Conservation (phyloP, 2,329 filamentous ascomycete species). For the Fusarium papillatum region DNA sequence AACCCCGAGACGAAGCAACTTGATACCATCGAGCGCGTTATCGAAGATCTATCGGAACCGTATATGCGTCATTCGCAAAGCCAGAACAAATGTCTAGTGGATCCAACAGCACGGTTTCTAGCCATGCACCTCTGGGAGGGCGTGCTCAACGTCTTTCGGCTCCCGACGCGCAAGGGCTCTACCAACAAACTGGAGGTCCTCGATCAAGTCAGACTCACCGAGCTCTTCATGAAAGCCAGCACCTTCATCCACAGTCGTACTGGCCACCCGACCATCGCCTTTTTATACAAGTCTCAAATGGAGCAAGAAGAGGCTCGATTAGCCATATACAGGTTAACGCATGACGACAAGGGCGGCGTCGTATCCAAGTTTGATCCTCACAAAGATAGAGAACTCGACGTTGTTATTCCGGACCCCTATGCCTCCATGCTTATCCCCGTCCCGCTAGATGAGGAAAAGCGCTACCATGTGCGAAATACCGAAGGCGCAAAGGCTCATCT, state of each 20-base stretch:
- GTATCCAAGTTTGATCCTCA: slow-evolving; percentile 67
- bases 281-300: slow-evolving; percentile 68
- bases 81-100: slow-evolving; percentile 85
- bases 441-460: slow-evolving; percentile 68
- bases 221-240: slow-evolving; percentile 71
- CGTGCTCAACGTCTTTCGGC: slow-evolving; percentile 67
- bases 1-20: slow-evolving; percentile 68
- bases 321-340: slow-evolving; percentile 70
- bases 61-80: slow-evolving; percentile 84
- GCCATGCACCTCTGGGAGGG: slow-evolving; percentile 73
- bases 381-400: slow-evolving; percentile 67
- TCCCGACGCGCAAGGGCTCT: slow-evolving; percentile 60
- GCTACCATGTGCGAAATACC: slow-evolving; percentile 71
- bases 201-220: slow-evolving; percentile 69
- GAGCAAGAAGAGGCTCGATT: slow-evolving; percentile 67
- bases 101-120: slow-evolving; percentile 78
- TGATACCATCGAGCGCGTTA: slow-evolving; percentile 64
- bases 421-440: slow-evolving; percentile 75
- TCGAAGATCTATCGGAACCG: slow-evolving; percentile 68
- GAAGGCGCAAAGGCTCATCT: slow-evolving; percentile 67
- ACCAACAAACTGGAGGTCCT: slow-evolving; percentile 61
- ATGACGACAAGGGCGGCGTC: slow-evolving; percentile 68
- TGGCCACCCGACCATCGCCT: slow-evolving; percentile 69
- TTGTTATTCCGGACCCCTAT: slow-evolving; percentile 67
- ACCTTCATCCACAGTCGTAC: slow-evolving; percentile 71